Evolutionary conservation across 2,329 filamentous ascomycete genomes (phyloP).

Genomic region (Aspergillus aculeatinus): DNA sequence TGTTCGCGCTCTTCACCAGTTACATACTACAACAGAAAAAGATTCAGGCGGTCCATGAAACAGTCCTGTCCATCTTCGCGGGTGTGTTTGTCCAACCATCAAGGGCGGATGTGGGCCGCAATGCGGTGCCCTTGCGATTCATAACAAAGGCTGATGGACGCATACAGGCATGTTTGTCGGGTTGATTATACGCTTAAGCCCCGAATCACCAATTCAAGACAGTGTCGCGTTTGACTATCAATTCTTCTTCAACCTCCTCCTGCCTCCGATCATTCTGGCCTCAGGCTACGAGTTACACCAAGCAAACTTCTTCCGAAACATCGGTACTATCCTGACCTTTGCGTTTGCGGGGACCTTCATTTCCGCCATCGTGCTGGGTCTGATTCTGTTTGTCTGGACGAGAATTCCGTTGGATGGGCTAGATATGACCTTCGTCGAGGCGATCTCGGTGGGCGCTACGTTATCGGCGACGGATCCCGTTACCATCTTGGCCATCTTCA

Average conservation of each 20-base stretch:
- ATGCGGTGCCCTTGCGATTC: background rate
- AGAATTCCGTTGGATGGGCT: constrained; percentile 81
- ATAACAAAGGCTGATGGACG: constrained; percentile 13
- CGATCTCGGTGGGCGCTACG: constrained; percentile 93
- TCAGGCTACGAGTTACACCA: constrained; percentile 98
- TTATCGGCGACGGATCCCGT: constrained; percentile 96
- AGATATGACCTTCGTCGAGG: constrained; percentile 87
- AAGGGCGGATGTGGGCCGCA: background rate
- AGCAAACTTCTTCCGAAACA: constrained; percentile 98
- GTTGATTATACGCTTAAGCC: constrained; percentile 77
- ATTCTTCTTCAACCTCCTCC: constrained; percentile 98
- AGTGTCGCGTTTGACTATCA: constrained; percentile 97
- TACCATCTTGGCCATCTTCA: constrained; percentile 97
- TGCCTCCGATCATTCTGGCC: constrained; percentile 96
- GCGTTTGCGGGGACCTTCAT: constrained; percentile 97
- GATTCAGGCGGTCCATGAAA: constrained; percentile 96
- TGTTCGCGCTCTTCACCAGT: constrained; percentile 92
- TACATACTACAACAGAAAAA: constrained; percentile 96
- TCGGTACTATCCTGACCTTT: constrained; percentile 94
- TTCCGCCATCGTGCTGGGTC: constrained; percentile 88
- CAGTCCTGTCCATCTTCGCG: constrained; percentile 96
- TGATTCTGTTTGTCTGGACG: constrained; percentile 87
- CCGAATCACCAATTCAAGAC: constrained; percentile 79
- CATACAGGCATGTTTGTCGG: constrained; percentile 86
- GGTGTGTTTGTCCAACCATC: constrained; percentile 53